phyloP scores from a whole-genome alignment of 2,329 filamentous ascomycete species.

The Alternaria conjuncta region DNA sequence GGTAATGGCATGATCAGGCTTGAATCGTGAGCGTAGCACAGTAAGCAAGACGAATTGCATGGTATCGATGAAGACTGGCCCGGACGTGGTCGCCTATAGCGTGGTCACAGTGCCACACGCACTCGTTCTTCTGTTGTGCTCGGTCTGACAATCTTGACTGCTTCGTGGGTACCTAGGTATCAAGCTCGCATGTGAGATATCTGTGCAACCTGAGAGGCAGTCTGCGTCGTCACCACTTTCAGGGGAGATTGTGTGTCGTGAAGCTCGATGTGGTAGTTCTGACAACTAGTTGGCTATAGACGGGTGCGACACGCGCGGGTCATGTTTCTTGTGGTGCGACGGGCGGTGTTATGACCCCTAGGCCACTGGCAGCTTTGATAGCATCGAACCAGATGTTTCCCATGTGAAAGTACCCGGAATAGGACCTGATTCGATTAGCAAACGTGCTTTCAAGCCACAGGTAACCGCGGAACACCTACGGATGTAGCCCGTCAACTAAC shows the following conservation, averaged over 20 bases:
- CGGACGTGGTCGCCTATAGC: not conserved
- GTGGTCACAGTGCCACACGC: not conserved
- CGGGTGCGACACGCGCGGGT: not conserved
- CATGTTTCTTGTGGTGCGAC: not conserved
- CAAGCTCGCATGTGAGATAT: not conserved
- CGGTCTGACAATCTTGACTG: not conserved
- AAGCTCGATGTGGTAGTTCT: not conserved
- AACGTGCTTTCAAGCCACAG: not conserved
- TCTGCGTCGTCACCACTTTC: not conserved
- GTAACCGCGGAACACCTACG: slow-evolving; percentile 19
- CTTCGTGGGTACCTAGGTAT: not conserved
- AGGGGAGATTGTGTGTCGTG: not conserved
- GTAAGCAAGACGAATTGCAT: not conserved
- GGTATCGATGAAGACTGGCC: not conserved
- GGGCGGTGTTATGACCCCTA: slow-evolving; percentile 18
- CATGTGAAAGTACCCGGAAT: slow-evolving; percentile 40
- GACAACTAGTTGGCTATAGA: not conserved
- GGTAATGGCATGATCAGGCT: not conserved
- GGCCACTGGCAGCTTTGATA: slow-evolving; percentile 8
- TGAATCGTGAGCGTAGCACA: slow-evolving; percentile 4
- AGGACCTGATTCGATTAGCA: slow-evolving; percentile 14
- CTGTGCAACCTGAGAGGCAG: not conserved
- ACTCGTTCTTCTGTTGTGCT: not conserved
- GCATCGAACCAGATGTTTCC: slow-evolving; percentile 32
- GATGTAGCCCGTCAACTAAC: slow-evolving; percentile 37